Evolutionary conservation across 2,329 filamentous ascomycete genomes (phyloP), one percentile per base, ranked within the genome.

Genomic region (Curvularia sp.): DNA sequence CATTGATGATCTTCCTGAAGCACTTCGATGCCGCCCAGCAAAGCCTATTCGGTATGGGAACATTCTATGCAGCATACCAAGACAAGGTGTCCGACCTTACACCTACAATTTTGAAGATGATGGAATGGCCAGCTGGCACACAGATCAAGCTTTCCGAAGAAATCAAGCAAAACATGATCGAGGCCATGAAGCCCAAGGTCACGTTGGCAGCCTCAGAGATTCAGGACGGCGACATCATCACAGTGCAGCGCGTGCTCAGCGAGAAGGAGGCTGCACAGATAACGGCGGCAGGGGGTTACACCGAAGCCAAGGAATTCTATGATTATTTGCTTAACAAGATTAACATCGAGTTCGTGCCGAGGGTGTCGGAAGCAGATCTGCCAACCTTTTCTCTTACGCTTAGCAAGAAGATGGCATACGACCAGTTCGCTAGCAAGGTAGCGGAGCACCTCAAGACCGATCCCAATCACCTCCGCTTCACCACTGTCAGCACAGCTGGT

Each of bases 81-180:
- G 92, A 93, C 77, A 96, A 91, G 76, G 92, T 98, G 2, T 87
- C 90, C 58, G 95, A 99, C 49, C 81, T 98, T 28, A 86, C 89
- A 4, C 87, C 91, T 1, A 79, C 86, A 30, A 97, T 99, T 59
- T 80, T 90, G 57, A 87, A 90, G 68, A 86, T 89, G 73, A 95
- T 98, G 92, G 85, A 87, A 12, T 98, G 95, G 94, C 86, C 90
- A 24, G 85, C 90, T 1, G 92, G 90, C 63, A 85, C 90, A 4
- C 82, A 86, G 3, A 85, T 90, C 60, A 84, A 85, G 68, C 85
- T 99, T 22, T 98, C 89, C 80, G 95, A 99, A 84, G 95, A 99
- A 81, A 98, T 99, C 79, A 99, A 98, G 79, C 93, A 93, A 51
- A 91, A 88, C 60, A 98, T 98, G 93, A 97, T 99, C 66, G 96